Percentiles rank a stretch among this genome's conserved stretches.
phyloP scores from a whole-genome alignment of 2,329 filamentous ascomycete genomes.

The Fusarium sulawesiense region DNA sequence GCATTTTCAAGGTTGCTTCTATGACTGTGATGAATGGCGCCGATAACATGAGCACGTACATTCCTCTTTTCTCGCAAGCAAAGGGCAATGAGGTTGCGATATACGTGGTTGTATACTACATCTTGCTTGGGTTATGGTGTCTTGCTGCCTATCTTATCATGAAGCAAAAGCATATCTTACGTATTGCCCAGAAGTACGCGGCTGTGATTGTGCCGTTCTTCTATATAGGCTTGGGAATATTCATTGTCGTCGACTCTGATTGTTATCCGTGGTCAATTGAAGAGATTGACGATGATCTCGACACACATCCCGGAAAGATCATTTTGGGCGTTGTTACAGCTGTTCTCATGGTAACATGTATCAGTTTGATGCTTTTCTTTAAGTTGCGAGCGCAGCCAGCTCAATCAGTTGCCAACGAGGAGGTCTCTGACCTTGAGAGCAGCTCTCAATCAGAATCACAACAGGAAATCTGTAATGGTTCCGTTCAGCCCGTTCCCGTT shows the following conservation, averaged over 20 bases:
- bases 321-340: background rate
- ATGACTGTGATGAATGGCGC: slow-evolving; percentile 6
- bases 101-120: slow-evolving; percentile 4
- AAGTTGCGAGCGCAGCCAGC: background rate
- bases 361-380: background rate
- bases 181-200: background rate
- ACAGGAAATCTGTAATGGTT: background rate
- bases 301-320: background rate
- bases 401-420: background rate
- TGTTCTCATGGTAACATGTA: background rate
- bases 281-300: background rate
- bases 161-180: background rate
- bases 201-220: background rate
- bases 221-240: background rate
- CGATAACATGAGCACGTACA: slow-evolving; percentile 5
- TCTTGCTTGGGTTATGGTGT: background rate
- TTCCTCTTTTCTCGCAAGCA: background rate
- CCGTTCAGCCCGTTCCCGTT: background rate
- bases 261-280: slow-evolving; percentile 7
- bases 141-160: background rate
- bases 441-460: background rate
- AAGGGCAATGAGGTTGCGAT: background rate
- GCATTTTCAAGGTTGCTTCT: slow-evolving; percentile 5
- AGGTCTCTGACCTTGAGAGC: background rate
- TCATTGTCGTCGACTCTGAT: slow-evolving; percentile 1